Evolutionary conservation across 1,284 basidiomycete genomes (phyloP).

Genomic region (Apiotrichum domesticum): DNA sequence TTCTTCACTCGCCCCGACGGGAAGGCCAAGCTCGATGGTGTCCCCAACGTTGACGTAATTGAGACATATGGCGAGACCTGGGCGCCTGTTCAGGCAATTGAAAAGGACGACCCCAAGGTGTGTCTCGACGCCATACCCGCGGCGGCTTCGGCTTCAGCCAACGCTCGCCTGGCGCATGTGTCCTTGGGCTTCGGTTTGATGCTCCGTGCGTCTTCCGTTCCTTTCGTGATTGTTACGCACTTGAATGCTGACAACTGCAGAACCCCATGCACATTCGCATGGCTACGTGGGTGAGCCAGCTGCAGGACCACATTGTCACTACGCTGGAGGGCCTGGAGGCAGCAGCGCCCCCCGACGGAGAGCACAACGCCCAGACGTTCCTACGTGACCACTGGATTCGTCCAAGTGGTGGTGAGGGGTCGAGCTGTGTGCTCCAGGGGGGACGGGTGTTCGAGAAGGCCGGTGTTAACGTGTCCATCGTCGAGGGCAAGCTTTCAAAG

Average conservation of each 20-base stretch:
- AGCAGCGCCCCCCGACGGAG: constrained; percentile 42
- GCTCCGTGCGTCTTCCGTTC: constrained; percentile 10
- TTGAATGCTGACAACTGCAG: constrained; percentile 18
- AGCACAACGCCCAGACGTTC: constrained; percentile 54
- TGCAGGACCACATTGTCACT: constrained; percentile 77
- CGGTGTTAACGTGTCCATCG: constrained; percentile 91
- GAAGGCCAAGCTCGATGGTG: constrained; percentile 22
- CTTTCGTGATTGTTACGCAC: not conserved
- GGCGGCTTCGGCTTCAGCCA: not conserved
- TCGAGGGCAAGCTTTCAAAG: constrained; percentile 81
- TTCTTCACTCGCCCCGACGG: constrained; percentile 4
- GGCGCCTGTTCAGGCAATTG: constrained; percentile 35
- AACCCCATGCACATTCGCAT: constrained; percentile 71
- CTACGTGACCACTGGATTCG: constrained; percentile 83
- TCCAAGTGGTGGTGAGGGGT: constrained; percentile 70
- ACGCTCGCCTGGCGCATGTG: constrained; percentile 1
- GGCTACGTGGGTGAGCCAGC: constrained; percentile 66
- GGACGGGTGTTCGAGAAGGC: constrained; percentile 84
- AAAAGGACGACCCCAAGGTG: constrained; percentile 44
- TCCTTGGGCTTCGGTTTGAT: constrained; percentile 9
- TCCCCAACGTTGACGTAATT: constrained; percentile 25
- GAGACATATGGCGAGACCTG: constrained; percentile 33
- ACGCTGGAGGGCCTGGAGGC: constrained; percentile 76
- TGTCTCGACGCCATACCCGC: constrained; percentile 12
- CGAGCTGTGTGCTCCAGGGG: constrained; percentile 77